phyloP scores from a whole-genome alignment of 768 basidiomycete species.

The Suillus fuscotomentosus region DNA sequence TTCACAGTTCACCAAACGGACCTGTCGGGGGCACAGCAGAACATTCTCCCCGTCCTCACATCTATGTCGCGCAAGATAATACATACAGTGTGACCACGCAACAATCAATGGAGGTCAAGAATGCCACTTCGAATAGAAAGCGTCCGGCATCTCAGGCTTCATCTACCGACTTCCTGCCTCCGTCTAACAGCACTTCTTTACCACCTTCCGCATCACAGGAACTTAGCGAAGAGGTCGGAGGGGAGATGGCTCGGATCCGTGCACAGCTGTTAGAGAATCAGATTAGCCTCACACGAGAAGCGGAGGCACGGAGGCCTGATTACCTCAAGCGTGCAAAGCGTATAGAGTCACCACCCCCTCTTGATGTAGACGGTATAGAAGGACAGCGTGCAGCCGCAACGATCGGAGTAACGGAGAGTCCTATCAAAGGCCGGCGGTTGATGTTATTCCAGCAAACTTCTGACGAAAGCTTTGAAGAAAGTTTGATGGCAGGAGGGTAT shows the following conservation, averaged over 20 bases:
- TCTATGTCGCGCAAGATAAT: background rate
- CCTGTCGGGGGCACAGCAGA: background rate
- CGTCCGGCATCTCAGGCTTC: constrained; percentile 2
- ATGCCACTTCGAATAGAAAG: background rate
- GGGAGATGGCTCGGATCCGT: constrained; percentile 61
- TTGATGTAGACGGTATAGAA: constrained; percentile 31
- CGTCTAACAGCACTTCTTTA: constrained; percentile 30
- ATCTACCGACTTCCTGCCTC: background rate
- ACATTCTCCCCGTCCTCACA: background rate
- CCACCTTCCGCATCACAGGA: background rate
- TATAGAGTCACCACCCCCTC: constrained; percentile 24
- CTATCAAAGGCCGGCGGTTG: constrained; percentile 68
- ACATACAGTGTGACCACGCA: background rate
- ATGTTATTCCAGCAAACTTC: constrained; percentile 81
- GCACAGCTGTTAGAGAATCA: constrained; percentile 51
- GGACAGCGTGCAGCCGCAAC: constrained; percentile 19
- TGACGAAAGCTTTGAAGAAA: constrained; percentile 83
- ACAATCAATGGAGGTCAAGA: background rate
- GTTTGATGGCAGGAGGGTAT: constrained; percentile 80
- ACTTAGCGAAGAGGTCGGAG: constrained; percentile 35
- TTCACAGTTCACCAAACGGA: background rate
- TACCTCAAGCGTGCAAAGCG: constrained; percentile 65
- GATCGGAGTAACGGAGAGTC: constrained; percentile 69
- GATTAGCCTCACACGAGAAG: constrained; percentile 46
- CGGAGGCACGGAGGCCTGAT: constrained; percentile 67